Base-by-base conservation (phyloP, 2,329 filamentous ascomycete species). In the Lasiodiplodia citricola region DNA sequence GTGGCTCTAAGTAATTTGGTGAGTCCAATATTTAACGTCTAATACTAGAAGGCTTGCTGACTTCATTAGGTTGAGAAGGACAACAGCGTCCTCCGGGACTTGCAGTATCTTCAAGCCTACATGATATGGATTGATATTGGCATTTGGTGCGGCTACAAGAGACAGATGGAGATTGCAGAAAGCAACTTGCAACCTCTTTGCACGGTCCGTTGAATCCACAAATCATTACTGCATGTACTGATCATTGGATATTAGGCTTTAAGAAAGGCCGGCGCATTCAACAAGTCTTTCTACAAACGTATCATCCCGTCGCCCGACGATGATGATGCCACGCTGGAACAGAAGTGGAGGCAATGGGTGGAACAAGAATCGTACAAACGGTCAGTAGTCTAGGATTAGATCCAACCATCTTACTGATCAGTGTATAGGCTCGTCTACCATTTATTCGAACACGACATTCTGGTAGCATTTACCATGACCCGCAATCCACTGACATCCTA, bases 401-500 rank as follows among this genome's bases (percentile, higher is more conserved):
- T 67, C 51, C 35, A 68, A 14, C 52, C 67, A 6, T 64, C 66
- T 28, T 44, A 25, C 47, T 21, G 52, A 71, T 16, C 21, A 52
- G 2, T 50, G 70, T 91, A 91, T 75, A 85, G 90, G 80, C 85
- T 93, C 2, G 87, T 87, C 3, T 89, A 90, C 69, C 88, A 90
- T 74, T 80, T 87, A 16, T 91, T 91, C 71, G 78, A 90, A 4
- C 85, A 89, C 68, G 91, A 93, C 73, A 84, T 88, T 0, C 88
- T 91, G 70, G 84, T 87, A 4, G 91, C 90, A 2, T 90, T 92
- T 80, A 87, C 88, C 1, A 83, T 91, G 4, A 82, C 91, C 66
- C 87, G 86, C 21, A 89, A 87, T 69, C 88, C 90, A 0, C 80
- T 88, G 23, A 87, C 92, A 71, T 91, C 90, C 0, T 93, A 92